Base-by-base conservation (phyloP, 306 rosid genomes). In the Cucurbita moschata region DNA sequence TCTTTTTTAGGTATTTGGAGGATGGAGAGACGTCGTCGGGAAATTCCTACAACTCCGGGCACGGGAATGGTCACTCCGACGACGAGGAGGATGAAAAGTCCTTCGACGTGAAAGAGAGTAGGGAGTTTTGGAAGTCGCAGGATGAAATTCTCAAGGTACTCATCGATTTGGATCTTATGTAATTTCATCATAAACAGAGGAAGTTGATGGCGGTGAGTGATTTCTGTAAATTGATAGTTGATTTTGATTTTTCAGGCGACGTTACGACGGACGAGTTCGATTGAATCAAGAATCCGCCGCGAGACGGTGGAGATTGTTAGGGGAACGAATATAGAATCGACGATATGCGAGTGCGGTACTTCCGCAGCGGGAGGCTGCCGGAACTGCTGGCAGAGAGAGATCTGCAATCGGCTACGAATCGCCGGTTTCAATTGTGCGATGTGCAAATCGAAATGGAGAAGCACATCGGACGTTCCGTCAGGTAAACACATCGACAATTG, bases 371-470 rank as follows among this genome's bases (percentile, higher is more conserved):
- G 58, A 40, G 83, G 83, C 71, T 92, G 98, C 90, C 83, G 90
- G 83, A 73, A 59, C 60, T 93, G 98, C 82, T 79, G 85, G 74
- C 86, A 46, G 49, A 82, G 85, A 59, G 87, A 87, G 73, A 64
- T 93, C 60, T 83, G 93, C 73, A 67, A 77, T 19, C 87, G 85
- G 30, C 84, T 93, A 0, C 10, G 74, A 46, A 79, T 75, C 42
- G 78, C 81, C 15, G 92, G 96, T 19, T 87, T 73, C 79, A 84
- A 90, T 67, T 93, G 85, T 40, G 72, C 80, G 51, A 73, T 93
- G 55, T 86, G 88, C 85, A 86, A 82, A 75, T 93, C 98, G 8
- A 93, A 88, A 54, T 88, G 96, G 96, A 84, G 40, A 43, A 82
- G 80, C 77, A 82, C 89, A 23, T 54, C 88, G 0, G 77, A 75